A percentile compares a stretch with the other conserved stretches of the same genome.
phyloP scores from a whole-genome alignment of 208 protist species.

The Crithidia sp. region DNA sequence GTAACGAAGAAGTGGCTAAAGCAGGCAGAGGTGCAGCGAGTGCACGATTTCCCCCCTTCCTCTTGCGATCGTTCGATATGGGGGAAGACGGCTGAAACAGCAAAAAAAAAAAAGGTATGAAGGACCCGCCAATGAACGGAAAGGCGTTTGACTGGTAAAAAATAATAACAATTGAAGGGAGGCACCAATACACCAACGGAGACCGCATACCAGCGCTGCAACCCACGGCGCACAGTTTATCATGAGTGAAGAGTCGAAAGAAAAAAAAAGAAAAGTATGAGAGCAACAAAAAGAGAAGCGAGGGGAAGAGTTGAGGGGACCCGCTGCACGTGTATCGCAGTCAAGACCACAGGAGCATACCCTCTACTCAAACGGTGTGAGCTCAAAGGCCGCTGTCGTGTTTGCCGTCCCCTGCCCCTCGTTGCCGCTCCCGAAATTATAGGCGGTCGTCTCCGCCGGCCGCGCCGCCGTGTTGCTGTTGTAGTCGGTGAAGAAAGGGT shows the following conservation, averaged over 20 bases:
- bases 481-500: constrained; percentile 18
- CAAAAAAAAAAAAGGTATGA: background rate
- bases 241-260: background rate
- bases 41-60: no score
- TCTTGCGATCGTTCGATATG: no score
- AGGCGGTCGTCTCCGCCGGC: background rate
- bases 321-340: background rate
- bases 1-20: no score
- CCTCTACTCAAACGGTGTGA: constrained; percentile 20
- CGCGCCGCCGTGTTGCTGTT: background rate
- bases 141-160: background rate
- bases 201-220: no score
- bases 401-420: background rate
- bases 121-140: background rate
- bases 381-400: constrained; percentile 9
- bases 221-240: background rate
- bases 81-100: background rate
- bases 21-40: no score
- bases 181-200: no score
- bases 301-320: background rate
- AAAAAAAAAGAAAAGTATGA: background rate
- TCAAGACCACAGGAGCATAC: background rate
- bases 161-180: background rate
- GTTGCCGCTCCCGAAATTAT: constrained; percentile 9
- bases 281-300: background rate